These are phyloP conservation scores for Centella asiatica DNA, from an alignment of 129 eudicot genomes.

Conservation along the genomic window DNA sequence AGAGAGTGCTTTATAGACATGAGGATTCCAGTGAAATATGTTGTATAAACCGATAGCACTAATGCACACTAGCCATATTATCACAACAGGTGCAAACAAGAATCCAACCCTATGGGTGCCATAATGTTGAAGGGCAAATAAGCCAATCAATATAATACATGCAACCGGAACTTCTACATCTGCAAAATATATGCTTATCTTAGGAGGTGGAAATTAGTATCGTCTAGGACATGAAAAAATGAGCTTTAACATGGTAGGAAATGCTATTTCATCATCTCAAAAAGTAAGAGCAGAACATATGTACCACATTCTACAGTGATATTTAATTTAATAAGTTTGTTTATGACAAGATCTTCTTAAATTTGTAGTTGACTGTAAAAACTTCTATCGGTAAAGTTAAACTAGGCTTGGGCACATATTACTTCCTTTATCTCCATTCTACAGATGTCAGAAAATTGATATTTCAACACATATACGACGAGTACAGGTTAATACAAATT, in stretches of 20 bases:
- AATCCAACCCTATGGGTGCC: constrained; percentile 96
- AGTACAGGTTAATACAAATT: too few species aligned
- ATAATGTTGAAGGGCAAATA: constrained; percentile 90
- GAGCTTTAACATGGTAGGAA: neutral
- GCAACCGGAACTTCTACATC: constrained; percentile 93
- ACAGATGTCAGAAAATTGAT: too few species aligned
- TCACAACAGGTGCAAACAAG: constrained; percentile 87
- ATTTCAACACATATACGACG: too few species aligned
- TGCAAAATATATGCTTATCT: constrained; percentile 36
- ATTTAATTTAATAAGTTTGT: neutral
- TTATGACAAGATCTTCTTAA: neutral
- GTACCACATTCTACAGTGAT: neutral
- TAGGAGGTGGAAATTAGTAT: neutral
- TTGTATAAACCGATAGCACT: constrained; percentile 85
- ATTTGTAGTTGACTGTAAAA: neutral
- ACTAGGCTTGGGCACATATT: too few species aligned
- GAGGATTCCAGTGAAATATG: constrained; percentile 90
- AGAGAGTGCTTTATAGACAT: constrained; percentile 78
- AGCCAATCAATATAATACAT: constrained; percentile 73
- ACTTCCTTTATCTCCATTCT: too few species aligned
- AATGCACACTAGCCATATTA: constrained; percentile 81
- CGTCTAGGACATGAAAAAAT: neutral
- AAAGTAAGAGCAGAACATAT: neutral
- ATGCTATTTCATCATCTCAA: neutral
- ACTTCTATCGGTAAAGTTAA: neutral